Evolutionary conservation across 345 rosid genomes (phyloP).

Genomic region (Salix viminalis): DNA sequence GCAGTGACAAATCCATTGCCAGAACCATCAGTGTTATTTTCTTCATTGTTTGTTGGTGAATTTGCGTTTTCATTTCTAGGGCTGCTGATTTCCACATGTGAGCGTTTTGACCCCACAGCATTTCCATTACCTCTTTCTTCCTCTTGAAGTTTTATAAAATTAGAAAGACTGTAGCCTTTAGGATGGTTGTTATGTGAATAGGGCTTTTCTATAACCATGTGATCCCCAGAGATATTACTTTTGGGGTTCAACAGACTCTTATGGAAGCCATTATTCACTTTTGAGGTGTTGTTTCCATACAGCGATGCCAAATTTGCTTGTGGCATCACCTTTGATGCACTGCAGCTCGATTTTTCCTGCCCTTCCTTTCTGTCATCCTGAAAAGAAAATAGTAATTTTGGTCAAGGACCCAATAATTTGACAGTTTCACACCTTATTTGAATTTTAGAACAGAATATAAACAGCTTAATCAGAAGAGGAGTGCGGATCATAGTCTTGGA

Average conservation of each 20-base stretch:
- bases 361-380: constrained; percentile 50
- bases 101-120: constrained; percentile 53
- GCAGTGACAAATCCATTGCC: constrained; percentile 82
- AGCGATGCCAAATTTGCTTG: constrained; percentile 67
- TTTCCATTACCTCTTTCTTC: constrained; percentile 46
- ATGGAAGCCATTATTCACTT: constrained; percentile 27
- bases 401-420: not conserved
- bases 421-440: not conserved
- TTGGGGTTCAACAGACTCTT: constrained; percentile 38
- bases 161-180: constrained; percentile 25
- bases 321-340: constrained; percentile 42
- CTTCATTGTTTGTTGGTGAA: constrained; percentile 42
- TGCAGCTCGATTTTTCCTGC: constrained; percentile 35
- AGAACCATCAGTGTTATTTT: constrained; percentile 39
- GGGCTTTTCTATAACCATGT: constrained; percentile 41
- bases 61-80: constrained; percentile 31
- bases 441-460: not conserved
- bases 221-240: constrained; percentile 44
- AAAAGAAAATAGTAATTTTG: constrained; percentile 16
- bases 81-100: constrained; percentile 51
- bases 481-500: not conserved
- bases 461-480: not conserved
- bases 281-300: constrained; percentile 59
- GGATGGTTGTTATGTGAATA: constrained; percentile 22
- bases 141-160: constrained; percentile 34